Evolutionary conservation across 192 early-diverging fungal genomes (phyloP), one percentile per base, ranked within the genome.

Genomic region (Gamsiella multidivaricata): DNA sequence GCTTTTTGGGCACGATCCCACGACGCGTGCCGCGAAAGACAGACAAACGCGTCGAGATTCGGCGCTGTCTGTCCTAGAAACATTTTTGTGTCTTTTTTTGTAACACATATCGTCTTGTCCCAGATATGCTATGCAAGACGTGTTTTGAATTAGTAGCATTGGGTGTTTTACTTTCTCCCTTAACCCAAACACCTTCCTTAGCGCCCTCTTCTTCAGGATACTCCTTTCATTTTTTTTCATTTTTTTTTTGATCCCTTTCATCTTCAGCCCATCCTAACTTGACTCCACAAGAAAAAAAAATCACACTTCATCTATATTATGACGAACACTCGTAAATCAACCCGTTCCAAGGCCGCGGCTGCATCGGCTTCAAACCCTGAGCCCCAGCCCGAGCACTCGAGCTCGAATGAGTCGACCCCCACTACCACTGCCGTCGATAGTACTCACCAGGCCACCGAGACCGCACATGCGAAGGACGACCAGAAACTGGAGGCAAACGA

Each of bases 401-500:
- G 15, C 32, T 51, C 10, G 45, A 18, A 46, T 46, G 15, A 5
- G 4, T 46, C 45, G 6, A 18, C 45, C 45, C n/a, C 33, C 31
- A 3, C 45, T 25, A 23, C 42, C 5, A 6, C 54, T 26, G 60
- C 28, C 23, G 6, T 23, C 5, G 55, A 59, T n/a, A 52, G 41
- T 22, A 58, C 71, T 1, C 54, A 60, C 18, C 65, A 68, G 11
- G 56, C 47, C 8, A 26, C 14, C 33, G 61, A 61, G 7, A 10
- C 54, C 6, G 20, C 39, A 1, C 62, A 60, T 33, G 29, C 25
- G 18, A 75, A 75, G 52, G 29, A 49, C 34, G 64, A 75, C n/a
- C 72, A 75, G 20, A 33, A 33, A 22, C 64, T 55, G 11, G 72
- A 75, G 26, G 52, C 63, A 2, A 29, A 49, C 0, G 64, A 75